Conservation (phyloP, 2,329 filamentous ascomycete species). For the Hypocreales sp. region DNA sequence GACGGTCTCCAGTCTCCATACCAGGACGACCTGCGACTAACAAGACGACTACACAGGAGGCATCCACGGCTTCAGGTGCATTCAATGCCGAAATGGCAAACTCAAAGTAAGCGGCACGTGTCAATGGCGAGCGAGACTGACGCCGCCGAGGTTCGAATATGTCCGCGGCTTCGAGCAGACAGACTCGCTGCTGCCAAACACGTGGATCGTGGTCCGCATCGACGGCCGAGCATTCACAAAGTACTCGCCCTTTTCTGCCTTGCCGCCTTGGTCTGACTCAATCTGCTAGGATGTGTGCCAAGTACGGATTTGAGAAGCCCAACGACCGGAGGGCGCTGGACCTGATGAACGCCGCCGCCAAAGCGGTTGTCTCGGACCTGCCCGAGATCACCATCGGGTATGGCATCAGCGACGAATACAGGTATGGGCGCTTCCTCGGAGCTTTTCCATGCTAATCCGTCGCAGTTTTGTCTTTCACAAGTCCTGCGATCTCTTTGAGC, state of each 20-base stretch:
- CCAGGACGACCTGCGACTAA: too few relatives aligned
- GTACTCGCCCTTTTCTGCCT: constrained; percentile 27
- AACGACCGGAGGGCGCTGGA: constrained; percentile 79
- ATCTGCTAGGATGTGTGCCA: constrained; percentile 52
- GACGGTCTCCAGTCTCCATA: too few relatives aligned
- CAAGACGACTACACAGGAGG: too few relatives aligned
- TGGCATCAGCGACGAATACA: constrained; percentile 90
- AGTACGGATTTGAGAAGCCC: constrained; percentile 78
- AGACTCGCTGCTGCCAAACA: constrained; percentile 71
- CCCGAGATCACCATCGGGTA: constrained; percentile 81
- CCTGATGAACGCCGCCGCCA: constrained; percentile 91
- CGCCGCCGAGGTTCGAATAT: constrained; percentile 64
- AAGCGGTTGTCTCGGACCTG: constrained; percentile 66
- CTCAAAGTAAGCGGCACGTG: constrained; percentile 28
- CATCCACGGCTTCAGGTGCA: too few relatives aligned
- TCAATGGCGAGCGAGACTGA: not conserved
- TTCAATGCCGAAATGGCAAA: too few relatives aligned
- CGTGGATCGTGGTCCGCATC: constrained; percentile 88
- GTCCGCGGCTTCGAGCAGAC: constrained; percentile 78
- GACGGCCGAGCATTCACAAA: constrained; percentile 94
- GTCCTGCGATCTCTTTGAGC: constrained; percentile 66
- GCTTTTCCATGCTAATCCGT: constrained; percentile 2
- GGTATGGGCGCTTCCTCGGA: constrained; percentile 22
- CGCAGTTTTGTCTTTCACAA: constrained; percentile 78
- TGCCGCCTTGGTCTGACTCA: not conserved